These are phyloP conservation scores for Begonia loranthoides DNA, from an alignment of 306 rosid species.

Conservation along the genomic window DNA sequence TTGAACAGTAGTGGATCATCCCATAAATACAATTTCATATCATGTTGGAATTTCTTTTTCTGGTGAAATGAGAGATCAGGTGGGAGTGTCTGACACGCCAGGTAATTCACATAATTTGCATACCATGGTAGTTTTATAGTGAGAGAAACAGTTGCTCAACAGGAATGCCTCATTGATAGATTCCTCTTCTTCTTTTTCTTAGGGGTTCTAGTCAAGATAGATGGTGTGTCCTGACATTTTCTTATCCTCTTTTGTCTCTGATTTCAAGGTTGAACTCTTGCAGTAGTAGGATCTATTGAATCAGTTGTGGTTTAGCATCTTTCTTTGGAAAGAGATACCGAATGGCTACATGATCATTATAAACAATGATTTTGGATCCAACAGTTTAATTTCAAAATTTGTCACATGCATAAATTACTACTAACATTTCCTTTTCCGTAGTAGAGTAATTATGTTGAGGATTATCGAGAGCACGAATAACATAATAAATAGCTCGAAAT, in stretches of 20 bases:
- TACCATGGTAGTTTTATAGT: not conserved
- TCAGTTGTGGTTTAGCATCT: not conserved
- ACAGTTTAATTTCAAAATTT: not conserved
- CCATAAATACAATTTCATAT: too few species aligned
- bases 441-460: not conserved
- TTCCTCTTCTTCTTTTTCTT: not conserved
- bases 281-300: not conserved
- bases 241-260: not conserved
- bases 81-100: too few species aligned
- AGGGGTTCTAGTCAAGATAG: not conserved
- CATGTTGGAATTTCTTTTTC: too few species aligned
- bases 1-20: too few species aligned
- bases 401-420: not conserved
- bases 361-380: not conserved
- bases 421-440: not conserved
- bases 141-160: not conserved
- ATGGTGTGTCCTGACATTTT: not conserved
- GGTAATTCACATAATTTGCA: not conserved
- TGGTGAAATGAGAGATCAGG: too few species aligned
- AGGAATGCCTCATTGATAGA: not conserved
- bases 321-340: not conserved
- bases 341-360: not conserved
- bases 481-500: not conserved
- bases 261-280: not conserved
- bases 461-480: not conserved